Percentiles rank a stretch among this genome's conserved stretches.
Conservation (phyloP, 352 stramenopile species). For the Phytophthora citrophthora region DNA sequence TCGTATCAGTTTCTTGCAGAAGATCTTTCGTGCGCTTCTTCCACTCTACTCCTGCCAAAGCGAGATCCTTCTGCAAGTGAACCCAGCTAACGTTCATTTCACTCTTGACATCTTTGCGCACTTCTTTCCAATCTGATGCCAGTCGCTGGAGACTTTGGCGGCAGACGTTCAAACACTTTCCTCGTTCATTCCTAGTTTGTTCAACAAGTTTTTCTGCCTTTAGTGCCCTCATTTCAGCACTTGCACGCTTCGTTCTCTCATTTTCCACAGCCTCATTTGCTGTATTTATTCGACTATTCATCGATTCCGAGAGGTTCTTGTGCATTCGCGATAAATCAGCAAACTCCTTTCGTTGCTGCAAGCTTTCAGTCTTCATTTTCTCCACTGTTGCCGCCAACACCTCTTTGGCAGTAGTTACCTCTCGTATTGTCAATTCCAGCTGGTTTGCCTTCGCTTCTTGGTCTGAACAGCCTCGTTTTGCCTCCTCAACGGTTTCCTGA, state of each 20-base stretch:
- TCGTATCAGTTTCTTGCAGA: conserved; percentile 22
- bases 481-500: conserved; percentile 25
- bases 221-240: conserved; percentile 28
- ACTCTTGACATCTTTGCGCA: conserved; percentile 35
- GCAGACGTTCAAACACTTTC: conserved; percentile 37
- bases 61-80: conserved; percentile 43
- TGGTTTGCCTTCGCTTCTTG: conserved; percentile 20
- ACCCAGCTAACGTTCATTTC: conserved; percentile 43
- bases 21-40: conserved; percentile 32
- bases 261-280: conserved; percentile 41
- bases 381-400: conserved; percentile 37
- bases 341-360: conserved; percentile 65
- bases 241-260: conserved; percentile 35
- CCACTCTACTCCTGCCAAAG: conserved; percentile 21
- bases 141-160: conserved; percentile 39
- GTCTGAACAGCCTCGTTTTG: conserved; percentile 9
- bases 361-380: conserved; percentile 38
- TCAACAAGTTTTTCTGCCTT: conserved; percentile 40
- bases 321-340: conserved; percentile 70
- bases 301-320: conserved; percentile 64
- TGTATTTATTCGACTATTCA: conserved; percentile 31
- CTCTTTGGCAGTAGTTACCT: conserved; percentile 34
- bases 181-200: conserved; percentile 26
- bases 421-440: conserved; percentile 20
- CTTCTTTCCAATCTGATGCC: conserved; percentile 35